Conservation (phyloP, 2,329 filamentous ascomycete genomes). For the Xylariaceae sp. region DNA sequence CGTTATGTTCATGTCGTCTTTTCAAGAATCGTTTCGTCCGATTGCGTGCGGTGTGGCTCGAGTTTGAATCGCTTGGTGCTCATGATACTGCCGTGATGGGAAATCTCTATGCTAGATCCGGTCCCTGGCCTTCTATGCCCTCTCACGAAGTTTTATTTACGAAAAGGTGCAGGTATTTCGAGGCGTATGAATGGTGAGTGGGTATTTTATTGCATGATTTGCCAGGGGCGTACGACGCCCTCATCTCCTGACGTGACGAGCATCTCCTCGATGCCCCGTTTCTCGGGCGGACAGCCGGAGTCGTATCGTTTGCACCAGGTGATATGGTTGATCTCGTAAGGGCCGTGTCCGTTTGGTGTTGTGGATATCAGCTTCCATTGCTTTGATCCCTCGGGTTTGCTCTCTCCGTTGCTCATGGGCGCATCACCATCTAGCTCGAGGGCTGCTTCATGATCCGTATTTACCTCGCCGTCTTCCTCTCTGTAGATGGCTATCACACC, state of each 20-base stretch:
- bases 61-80: too few species aligned
- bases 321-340: slow-evolving; percentile 91
- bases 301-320: slow-evolving; percentile 81
- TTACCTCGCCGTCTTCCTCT: slow-evolving; percentile 42
- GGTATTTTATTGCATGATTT: slow-evolving; percentile 37
- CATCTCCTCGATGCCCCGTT: slow-evolving; percentile 66
- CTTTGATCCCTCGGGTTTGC: slow-evolving; percentile 33
- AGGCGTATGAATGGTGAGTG: not conserved
- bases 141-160: not conserved
- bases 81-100: not conserved
- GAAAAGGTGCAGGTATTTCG: not conserved
- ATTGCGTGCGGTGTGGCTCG: too few species aligned
- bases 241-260: slow-evolving; percentile 90
- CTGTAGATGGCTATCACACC: slow-evolving; percentile 74
- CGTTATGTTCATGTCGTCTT: not conserved
- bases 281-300: slow-evolving; percentile 44
- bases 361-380: slow-evolving; percentile 68
- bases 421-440: slow-evolving; percentile 33
- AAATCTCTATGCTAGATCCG: not conserved
- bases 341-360: slow-evolving; percentile 73
- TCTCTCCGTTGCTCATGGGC: slow-evolving; percentile 26
- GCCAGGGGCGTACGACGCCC: slow-evolving; percentile 81
- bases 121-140: not conserved
- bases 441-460: slow-evolving; percentile 16
- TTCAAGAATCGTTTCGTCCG: too few species aligned